Percentiles rank a stretch among this genome's conserved stretches.
These are phyloP conservation scores for Chrysanthemum makinoi DNA, from an alignment of 129 eudicot species.

Conservation along the genomic window DNA sequence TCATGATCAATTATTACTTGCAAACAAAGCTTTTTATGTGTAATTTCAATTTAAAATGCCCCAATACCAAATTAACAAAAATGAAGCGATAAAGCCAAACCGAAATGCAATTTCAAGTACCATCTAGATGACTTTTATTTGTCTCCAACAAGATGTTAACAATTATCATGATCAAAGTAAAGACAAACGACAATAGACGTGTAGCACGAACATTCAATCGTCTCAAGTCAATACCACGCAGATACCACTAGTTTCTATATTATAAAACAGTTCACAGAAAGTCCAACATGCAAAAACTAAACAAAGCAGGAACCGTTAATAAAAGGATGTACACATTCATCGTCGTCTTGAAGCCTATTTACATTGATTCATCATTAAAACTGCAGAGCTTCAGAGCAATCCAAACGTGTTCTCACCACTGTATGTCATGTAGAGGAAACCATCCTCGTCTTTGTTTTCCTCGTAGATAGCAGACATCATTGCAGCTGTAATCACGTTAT, in stretches of 20 bases:
- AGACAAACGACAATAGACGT: too few relatives aligned
- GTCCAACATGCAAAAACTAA: neutral
- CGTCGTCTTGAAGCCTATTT: constrained; percentile 35
- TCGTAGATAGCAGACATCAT: constrained; percentile 96
- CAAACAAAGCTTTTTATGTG: too few relatives aligned
- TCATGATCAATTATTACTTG: too few relatives aligned
- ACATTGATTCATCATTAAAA: constrained; percentile 32
- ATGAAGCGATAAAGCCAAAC: too few relatives aligned
- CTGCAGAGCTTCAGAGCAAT: constrained; percentile 35
- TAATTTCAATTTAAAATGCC: too few relatives aligned
- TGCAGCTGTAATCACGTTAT: constrained; percentile 56
- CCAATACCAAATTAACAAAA: too few relatives aligned
- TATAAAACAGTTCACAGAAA: neutral
- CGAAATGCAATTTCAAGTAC: too few relatives aligned
- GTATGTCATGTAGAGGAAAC: constrained; percentile 95
- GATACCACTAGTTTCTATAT: constrained; percentile 4
- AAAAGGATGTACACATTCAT: constrained; percentile 43
- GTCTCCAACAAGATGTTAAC: too few relatives aligned
- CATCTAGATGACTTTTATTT: too few relatives aligned
- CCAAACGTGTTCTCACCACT: constrained; percentile 99
- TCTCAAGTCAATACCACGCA: neutral
- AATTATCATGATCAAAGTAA: too few relatives aligned
- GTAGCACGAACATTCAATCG: neutral
- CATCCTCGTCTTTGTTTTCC: constrained; percentile 93
- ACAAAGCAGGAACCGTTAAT: constrained; percentile 2